Percentiles rank a stretch among this genome's conserved stretches.
Conservation (phyloP, 2,329 filamentous ascomycete species). For the Monosporascus sp. region DNA sequence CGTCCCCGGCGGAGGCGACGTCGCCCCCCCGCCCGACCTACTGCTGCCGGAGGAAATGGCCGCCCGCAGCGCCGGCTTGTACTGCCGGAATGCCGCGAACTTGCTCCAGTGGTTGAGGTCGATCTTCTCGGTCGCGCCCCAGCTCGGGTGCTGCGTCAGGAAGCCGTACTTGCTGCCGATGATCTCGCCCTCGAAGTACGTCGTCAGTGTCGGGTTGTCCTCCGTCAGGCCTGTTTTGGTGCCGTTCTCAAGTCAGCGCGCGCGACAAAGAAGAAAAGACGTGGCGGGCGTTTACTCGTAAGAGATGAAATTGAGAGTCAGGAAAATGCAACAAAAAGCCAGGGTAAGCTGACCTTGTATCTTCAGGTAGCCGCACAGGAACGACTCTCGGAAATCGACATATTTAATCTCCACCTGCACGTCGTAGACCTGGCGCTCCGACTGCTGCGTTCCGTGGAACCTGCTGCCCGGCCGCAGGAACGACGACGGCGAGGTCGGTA, state of each 20-base stretch:
- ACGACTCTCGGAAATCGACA: constrained; percentile 90
- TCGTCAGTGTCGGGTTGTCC: constrained; percentile 95
- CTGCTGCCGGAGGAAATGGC: constrained; percentile 56
- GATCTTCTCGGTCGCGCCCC: constrained; percentile 88
- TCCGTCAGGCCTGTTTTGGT: constrained; percentile 69
- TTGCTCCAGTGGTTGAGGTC: constrained; percentile 91
- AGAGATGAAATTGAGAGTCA: not conserved
- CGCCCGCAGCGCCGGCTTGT: constrained; percentile 54
- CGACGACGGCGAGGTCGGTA: constrained; percentile 76
- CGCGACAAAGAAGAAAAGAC: constrained; percentile 2
- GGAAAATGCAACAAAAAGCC: constrained; percentile 8
- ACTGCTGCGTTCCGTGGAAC: constrained; percentile 88
- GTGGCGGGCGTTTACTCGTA: not conserved
- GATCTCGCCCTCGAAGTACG: constrained; percentile 97
- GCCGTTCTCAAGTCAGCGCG: not conserved
- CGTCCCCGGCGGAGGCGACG: not conserved
- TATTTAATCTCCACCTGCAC: constrained; percentile 97
- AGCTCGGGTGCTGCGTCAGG: constrained; percentile 78
- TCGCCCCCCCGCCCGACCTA: constrained; percentile 16
- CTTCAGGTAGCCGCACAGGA: constrained; percentile 87
- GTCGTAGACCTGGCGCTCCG: constrained; percentile 87
- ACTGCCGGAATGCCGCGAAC: constrained; percentile 79
- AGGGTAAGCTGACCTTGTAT: constrained; percentile 70
- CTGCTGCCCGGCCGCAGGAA: constrained; percentile 82
- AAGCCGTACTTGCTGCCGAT: constrained; percentile 96